Percentiles rank a stretch among this genome's conserved stretches.
These are phyloP conservation scores for Cladophialophora chaetospira DNA, from an alignment of 2,329 filamentous ascomycete genomes.

Conservation along the genomic window DNA sequence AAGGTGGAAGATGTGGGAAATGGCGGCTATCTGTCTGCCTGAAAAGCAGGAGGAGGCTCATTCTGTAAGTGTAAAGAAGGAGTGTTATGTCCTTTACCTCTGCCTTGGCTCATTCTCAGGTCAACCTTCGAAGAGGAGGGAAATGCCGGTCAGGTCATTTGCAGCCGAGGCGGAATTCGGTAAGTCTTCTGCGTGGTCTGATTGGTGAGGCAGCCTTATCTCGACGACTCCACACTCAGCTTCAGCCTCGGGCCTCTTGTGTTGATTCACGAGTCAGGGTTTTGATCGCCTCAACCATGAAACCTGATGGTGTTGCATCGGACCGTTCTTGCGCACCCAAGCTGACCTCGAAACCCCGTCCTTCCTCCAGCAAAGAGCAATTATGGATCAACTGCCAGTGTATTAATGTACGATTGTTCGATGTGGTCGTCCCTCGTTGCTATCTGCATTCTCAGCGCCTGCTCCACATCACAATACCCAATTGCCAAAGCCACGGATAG, in stretches of 20 bases:
- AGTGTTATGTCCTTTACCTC: not conserved
- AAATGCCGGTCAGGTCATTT: not conserved
- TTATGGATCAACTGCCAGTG: not conserved
- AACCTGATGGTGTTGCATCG: too few species aligned
- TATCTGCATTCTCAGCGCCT: constrained; percentile 1
- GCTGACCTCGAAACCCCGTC: too few species aligned
- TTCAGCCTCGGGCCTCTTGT: too few species aligned
- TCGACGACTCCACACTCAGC: too few species aligned
- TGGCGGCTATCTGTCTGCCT: not conserved
- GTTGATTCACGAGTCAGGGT: too few species aligned
- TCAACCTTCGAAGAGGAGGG: not conserved
- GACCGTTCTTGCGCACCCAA: too few species aligned
- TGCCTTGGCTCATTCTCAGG: not conserved
- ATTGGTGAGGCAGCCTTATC: too few species aligned
- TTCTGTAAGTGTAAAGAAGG: not conserved
- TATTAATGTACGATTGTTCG: not conserved
- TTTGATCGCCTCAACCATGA: too few species aligned
- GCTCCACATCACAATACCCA: constrained; percentile 1
- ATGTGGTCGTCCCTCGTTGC: not conserved
- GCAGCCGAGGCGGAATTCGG: not conserved
- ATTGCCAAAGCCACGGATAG: not conserved
- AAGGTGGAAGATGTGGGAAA: not conserved
- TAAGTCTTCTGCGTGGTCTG: not conserved
- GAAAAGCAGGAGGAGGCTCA: not conserved
- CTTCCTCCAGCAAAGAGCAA: too few species aligned